Conservation (phyloP, 805 yeast genomes). For the Nakazawaea wickerhamii region DNA sequence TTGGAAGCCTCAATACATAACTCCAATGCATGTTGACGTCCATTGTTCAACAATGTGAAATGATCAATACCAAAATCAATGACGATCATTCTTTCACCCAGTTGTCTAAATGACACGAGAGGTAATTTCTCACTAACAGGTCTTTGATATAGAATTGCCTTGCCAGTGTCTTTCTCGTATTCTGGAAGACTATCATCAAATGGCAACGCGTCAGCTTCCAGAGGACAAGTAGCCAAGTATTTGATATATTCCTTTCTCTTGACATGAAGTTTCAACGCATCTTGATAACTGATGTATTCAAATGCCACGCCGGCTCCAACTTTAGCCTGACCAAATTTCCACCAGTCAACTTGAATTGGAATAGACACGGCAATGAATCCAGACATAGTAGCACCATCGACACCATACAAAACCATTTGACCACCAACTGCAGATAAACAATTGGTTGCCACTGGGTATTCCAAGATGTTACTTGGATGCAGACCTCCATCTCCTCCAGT, state of each 20-base stretch:
- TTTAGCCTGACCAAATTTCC: constrained; percentile 30
- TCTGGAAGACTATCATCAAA: constrained; percentile 16
- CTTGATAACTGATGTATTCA: constrained; percentile 19
- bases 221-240: constrained; percentile 16
- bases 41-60: constrained; percentile 26
- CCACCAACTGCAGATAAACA: constrained; percentile 26
- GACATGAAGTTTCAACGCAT: constrained; percentile 24
- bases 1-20: constrained; percentile 9
- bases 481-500: constrained; percentile 28
- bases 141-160: constrained; percentile 15
- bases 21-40: constrained; percentile 26
- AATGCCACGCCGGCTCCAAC: constrained; percentile 22
- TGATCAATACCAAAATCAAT: constrained; percentile 26
- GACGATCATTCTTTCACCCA: constrained; percentile 28
- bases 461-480: constrained; percentile 25
- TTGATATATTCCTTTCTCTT: constrained; percentile 18
- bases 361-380: constrained; percentile 25
- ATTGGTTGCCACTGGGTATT: constrained; percentile 25
- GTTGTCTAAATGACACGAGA: constrained; percentile 22
- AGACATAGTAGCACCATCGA: constrained; percentile 27
- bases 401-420: constrained; percentile 22
- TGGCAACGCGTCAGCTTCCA: constrained; percentile 5
- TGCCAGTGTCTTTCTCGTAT: constrained; percentile 14
- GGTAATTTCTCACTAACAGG: constrained; percentile 16
- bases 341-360: constrained; percentile 23